phyloP scores from a whole-genome alignment of 352 stramenopile species.

The Phytophthora fragariae region DNA sequence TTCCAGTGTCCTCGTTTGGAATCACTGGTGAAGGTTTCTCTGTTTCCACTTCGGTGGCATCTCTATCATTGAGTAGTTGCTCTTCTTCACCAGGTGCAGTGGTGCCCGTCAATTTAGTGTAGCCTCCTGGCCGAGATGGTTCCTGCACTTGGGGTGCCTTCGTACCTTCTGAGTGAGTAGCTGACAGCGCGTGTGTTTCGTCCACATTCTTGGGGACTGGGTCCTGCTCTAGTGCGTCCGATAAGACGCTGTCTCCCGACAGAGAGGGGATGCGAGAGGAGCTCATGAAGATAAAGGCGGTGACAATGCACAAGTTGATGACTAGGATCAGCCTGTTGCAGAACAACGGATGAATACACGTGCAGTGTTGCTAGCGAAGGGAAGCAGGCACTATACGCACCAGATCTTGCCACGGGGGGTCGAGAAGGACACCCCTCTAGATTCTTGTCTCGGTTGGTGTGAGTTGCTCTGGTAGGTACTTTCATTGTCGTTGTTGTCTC shows the following conservation, averaged over 20 bases:
- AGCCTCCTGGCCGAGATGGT: conserved; percentile 8
- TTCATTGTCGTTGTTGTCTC: conserved; percentile 4
- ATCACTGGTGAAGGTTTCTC: neutral
- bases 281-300: conserved; percentile 64
- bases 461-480: neutral
- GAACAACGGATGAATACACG: neutral
- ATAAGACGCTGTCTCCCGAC: conserved; percentile 41
- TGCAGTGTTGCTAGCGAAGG: neutral
- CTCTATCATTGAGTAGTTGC: neutral
- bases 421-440: conserved; percentile 36
- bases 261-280: conserved; percentile 56
- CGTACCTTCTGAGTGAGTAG: neutral
- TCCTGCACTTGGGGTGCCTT: conserved; percentile 15
- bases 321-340: conserved; percentile 54
- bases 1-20: neutral
- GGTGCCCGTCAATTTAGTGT: conserved; percentile 35
- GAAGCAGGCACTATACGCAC: conserved; percentile 13
- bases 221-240: conserved; percentile 47
- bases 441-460: conserved; percentile 3
- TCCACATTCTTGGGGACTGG: conserved; percentile 25
- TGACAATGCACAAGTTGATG: conserved; percentile 54
- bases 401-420: conserved; percentile 39
- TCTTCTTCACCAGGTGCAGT: conserved; percentile 12
- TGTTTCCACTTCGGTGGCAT: conserved; percentile 6
- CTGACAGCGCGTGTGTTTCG: neutral